Evolutionary conservation across 1,284 basidiomycete species (phyloP), one percentile per base, ranked within the genome.

Genomic region (Trichosporon sp.): DNA sequence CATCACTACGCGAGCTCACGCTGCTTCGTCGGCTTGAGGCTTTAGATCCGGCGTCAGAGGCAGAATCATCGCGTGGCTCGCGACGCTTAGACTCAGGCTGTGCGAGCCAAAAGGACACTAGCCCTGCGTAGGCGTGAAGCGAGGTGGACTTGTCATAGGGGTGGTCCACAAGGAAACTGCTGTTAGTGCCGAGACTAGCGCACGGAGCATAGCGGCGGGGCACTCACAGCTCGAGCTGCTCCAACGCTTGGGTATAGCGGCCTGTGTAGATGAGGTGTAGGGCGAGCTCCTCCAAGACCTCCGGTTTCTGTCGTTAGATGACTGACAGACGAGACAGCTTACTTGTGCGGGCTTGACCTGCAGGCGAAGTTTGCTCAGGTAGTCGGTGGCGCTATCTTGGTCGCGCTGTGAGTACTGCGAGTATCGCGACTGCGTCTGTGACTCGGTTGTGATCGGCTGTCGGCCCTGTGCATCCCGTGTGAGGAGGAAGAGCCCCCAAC

Each of bases 121-220:
- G 78, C 2, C 90, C 92, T 3, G 91, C 91, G 69, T 94, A 93
- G 8, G 87, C 82, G 72, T 94, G 90, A 36, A 95, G 81, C 2
- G 86, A 80, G 1, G 88, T 84, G 65, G 91, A 90, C 67, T 91
- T 88, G 72, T 88, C 87, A 80, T 89, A 95, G 0, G 92, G 92
- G 74, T 89, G 88, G 1, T 89, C 89, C 0, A 90, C 87, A 11
- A 95, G 83, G 75, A 90, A 94, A 33, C 91, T 94, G 69, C 54
- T 36, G 68, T 60, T 54, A 65, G 63, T 19, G n/a, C 52, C 23
- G 52, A 31, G 56, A 5, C 36, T 19, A 59, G 44, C 64, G 1
- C 67, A 6, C 65, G 63, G 9, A 44, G 56, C 25, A 31, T 4
- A 19, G 21, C 4, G 13, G 16, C 36, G 10, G 36, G n/a, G 32